Conservation (phyloP, 148 eudicot genomes). For the Vaccinium macrocarpon region DNA sequence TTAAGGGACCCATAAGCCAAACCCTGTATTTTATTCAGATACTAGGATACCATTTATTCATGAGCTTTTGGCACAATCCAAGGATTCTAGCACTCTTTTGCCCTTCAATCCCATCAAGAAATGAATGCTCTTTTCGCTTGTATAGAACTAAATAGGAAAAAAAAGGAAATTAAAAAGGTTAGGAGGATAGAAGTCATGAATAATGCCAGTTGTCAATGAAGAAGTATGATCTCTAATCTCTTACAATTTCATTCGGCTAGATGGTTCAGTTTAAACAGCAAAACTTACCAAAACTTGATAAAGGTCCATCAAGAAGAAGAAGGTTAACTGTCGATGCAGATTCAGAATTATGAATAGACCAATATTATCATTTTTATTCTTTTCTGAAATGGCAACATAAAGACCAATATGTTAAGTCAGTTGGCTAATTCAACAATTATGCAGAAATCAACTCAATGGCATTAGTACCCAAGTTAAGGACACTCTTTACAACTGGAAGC, state of each 20-base stretch:
- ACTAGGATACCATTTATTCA: neutral
- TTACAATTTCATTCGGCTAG: neutral
- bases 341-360: neutral
- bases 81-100: neutral
- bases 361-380: neutral
- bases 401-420: neutral
- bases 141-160: neutral
- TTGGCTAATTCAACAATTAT: neutral
- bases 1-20: conserved; percentile 17
- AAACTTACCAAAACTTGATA: conserved; percentile 5
- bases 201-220: neutral
- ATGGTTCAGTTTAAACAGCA: neutral
- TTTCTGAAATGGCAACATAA: neutral
- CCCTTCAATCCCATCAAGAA: conserved; percentile 12
- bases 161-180: neutral
- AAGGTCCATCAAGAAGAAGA: neutral
- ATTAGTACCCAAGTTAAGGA: neutral
- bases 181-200: conserved; percentile 7
- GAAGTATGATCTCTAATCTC: neutral
- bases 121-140: neutral
- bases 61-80: conserved; percentile 12
- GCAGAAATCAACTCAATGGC: neutral
- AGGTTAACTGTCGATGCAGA: neutral
- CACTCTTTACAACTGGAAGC: neutral
- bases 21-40: conserved; percentile 3